phyloP scores from a whole-genome alignment of 768 basidiomycete genomes.

The Saitozyma sp. region DNA sequence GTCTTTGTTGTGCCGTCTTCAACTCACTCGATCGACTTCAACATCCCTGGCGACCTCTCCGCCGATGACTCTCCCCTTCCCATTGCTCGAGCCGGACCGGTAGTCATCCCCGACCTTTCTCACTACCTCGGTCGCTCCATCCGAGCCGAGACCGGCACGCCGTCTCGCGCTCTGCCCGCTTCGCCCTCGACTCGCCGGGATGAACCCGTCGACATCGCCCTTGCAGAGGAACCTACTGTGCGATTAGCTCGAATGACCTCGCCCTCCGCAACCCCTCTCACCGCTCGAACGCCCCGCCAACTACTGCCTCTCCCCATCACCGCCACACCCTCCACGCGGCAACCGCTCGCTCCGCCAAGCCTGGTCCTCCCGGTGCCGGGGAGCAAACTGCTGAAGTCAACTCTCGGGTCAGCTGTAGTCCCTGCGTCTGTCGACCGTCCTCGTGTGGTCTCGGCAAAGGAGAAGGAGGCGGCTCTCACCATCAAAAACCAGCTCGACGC shows the following conservation, averaged over 20 bases:
- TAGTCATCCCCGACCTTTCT: constrained; percentile 32
- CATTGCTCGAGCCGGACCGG: constrained; percentile 34
- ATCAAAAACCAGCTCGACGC: constrained; percentile 30
- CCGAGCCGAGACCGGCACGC: constrained; percentile 30
- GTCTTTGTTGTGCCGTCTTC: neutral
- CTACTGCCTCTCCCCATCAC: too few relatives aligned
- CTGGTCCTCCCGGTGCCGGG: constrained; percentile 11
- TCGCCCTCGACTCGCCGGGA: neutral
- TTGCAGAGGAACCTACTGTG: neutral
- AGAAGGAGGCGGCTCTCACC: constrained; percentile 5
- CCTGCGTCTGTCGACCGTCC: constrained; percentile 2
- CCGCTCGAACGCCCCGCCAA: neutral
- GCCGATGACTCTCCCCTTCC: constrained; percentile 43
- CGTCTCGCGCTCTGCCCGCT: constrained; percentile 20
- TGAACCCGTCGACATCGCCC: neutral
- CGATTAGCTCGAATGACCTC: neutral
- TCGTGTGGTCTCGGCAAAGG: neutral
- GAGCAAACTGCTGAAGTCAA: constrained; percentile 16
- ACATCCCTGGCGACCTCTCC: constrained; percentile 5
- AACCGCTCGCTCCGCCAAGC: neutral
- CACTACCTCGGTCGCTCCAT: constrained; percentile 18
- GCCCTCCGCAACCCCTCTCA: neutral
- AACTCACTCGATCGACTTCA: neutral
- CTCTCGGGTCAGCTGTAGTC: neutral
- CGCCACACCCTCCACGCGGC: neutral